Evolutionary conservation across 2,329 filamentous ascomycete genomes (phyloP), one percentile per base, ranked within the genome.

Genomic region (Akanthomyces dipterigenus): DNA sequence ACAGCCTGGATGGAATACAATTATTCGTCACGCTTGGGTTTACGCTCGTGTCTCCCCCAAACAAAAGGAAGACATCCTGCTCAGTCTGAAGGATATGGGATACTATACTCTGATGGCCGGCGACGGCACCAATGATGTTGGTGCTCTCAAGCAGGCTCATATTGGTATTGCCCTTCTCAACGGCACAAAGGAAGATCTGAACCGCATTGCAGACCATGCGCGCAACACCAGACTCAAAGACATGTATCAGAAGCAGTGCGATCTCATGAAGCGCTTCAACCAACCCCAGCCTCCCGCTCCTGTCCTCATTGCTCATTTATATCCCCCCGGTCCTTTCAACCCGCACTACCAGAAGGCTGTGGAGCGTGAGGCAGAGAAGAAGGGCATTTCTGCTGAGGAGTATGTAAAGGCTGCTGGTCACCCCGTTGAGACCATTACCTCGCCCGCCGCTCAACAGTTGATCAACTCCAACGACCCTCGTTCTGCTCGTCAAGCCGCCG

Each of bases 41-140:
- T 99, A 99, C 72, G 95, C 95, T 66, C 91, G 95, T 70, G 95
- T 99, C 11, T 99, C 95, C 1, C 95, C 95, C 9, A 97, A 96
- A 81, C 95, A 99, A 71, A 99, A 99, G 79, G 95, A 99, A 75
- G 93, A 98, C 60, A 98, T 99, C 70, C 82, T 99, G n/a, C 84
- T 96, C 24, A 95, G 95, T 42, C 85, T 98, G 64, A 97, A 96
- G 78, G 93, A 96, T 70, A 90, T 91, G 78, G 95, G 95, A 55
- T 99, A 99, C 79, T 97, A 95, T 64, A 99, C 95, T 34, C 84
- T 99, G 64, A 99, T 99, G 95, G 96, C 93, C 69, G 95, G 95
- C 75, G 95, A 99, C 70, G 95, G 95, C 65, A 99, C 95, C 60
- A 99, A 99, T 74, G 95, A 99, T 71, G 95, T 99, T 60, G 95